A percentile compares a stretch with the other conserved stretches of the same genome.
Evolutionary conservation across 2,329 filamentous ascomycete genomes (phyloP).

Genomic region (Tolypocladium tundrense): DNA sequence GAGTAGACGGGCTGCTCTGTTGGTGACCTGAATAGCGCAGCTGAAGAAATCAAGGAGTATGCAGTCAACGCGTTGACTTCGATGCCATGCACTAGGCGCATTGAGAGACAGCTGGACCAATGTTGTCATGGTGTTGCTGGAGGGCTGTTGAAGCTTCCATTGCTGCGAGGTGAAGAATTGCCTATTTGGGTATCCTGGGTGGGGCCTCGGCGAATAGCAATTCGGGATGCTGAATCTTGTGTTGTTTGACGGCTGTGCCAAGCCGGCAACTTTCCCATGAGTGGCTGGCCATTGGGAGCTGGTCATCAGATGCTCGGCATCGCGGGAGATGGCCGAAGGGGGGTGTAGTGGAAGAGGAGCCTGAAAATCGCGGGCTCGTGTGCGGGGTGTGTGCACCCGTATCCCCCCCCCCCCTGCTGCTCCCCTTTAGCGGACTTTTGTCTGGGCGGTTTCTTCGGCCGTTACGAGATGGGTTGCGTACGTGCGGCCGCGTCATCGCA

Average conservation of each 20-base stretch:
- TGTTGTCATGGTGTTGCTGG: not conserved
- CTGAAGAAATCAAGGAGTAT: not conserved
- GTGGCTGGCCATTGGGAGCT: not conserved
- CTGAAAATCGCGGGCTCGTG: not conserved
- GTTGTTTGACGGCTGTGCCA: not conserved
- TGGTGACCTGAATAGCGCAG: not conserved
- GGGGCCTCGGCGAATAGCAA: not conserved
- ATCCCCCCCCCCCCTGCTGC: not conserved
- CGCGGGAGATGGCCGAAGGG: not conserved
- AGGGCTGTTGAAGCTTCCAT: not conserved
- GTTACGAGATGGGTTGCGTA: not conserved
- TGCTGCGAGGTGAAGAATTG: not conserved
- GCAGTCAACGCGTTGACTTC: not conserved
- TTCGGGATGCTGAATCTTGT: not conserved
- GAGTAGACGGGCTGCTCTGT: not conserved
- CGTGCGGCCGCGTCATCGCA: no score
- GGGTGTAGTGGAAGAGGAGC: not conserved
- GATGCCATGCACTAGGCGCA: not conserved
- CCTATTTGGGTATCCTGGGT: not conserved
- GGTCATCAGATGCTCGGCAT: not conserved
- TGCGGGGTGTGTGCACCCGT: not conserved
- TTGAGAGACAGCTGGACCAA: no score
- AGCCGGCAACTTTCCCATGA: not conserved
- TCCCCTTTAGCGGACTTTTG: not conserved
- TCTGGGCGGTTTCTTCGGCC: not conserved